A percentile compares a stretch with the other conserved stretches of the same genome.
Conservation (phyloP, 208 protist species). For the Trypanosoma theileri region DNA sequence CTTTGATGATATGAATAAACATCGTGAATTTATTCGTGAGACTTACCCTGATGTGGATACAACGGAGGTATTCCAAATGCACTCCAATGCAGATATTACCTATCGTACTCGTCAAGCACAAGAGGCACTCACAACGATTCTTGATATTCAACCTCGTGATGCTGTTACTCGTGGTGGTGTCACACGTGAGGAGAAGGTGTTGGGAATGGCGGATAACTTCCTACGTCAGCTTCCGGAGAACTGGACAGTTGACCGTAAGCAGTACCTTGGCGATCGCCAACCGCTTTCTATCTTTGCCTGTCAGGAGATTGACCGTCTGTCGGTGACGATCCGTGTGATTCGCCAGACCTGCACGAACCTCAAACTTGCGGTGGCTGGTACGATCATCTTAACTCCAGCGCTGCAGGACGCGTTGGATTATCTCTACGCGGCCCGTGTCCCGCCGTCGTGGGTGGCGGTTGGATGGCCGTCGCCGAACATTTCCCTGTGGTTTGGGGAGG, state of each 20-base stretch:
- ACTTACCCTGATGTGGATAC: constrained; percentile 95
- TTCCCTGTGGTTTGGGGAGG: constrained; percentile 96
- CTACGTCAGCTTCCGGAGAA: constrained; percentile 90
- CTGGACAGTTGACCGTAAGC: constrained; percentile 86
- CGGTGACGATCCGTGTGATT: constrained; percentile 76
- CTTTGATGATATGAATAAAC: constrained; percentile 93
- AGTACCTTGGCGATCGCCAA: constrained; percentile 79
- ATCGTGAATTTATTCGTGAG: constrained; percentile 93
- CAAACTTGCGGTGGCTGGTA: constrained; percentile 96
- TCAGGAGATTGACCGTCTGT: constrained; percentile 96
- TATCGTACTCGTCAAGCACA: constrained; percentile 92
- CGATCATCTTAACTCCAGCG: constrained; percentile 96
- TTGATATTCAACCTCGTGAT: constrained; percentile 96
- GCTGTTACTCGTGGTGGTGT: constrained; percentile 77
- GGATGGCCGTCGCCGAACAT: constrained; percentile 96
- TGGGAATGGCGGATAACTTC: constrained; percentile 89
- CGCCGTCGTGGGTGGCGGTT: constrained; percentile 93
- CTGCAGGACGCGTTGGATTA: constrained; percentile 95
- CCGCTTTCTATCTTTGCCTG: constrained; percentile 96
- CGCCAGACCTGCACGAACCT: constrained; percentile 92
- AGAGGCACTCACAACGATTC: constrained; percentile 94
- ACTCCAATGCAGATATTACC: constrained; percentile 96
- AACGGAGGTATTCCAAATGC: constrained; percentile 97
- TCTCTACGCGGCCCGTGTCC: constrained; percentile 96
- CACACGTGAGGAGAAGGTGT: constrained; percentile 93